Conservation (phyloP, 2,329 filamentous ascomycete species). For the Triangularia setosa region DNA sequence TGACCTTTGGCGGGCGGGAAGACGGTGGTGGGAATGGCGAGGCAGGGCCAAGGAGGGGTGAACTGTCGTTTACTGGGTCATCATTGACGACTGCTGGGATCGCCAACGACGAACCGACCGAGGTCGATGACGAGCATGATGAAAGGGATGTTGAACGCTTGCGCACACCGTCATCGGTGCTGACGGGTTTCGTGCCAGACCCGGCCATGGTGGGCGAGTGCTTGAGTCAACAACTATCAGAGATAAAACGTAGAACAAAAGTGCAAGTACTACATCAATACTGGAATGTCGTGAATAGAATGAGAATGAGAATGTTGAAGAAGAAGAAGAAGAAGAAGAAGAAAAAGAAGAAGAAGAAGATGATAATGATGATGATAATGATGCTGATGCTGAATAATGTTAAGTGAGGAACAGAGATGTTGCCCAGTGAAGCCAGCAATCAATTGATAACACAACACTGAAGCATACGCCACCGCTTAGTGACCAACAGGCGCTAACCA, state of each 20-base stretch:
- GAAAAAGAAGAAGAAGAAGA: neutral
- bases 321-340: neutral
- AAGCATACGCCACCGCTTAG: neutral
- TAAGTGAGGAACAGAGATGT: neutral
- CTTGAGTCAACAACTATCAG: neutral
- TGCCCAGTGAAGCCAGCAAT: neutral
- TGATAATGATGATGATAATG: neutral
- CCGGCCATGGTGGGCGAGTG: neutral
- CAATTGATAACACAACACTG: neutral
- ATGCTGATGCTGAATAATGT: neutral
- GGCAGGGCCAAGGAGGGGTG: neutral
- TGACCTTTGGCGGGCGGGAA: constrained; percentile 11
- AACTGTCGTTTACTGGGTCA: neutral
- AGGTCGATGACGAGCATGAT: neutral
- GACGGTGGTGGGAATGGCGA: neutral
- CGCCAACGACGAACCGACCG: neutral
- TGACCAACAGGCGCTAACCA: neutral
- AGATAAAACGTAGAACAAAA: neutral
- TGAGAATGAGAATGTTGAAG: no score
- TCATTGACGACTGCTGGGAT: neutral
- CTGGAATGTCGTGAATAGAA: neutral
- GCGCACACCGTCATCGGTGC: neutral
- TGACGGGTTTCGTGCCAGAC: neutral
- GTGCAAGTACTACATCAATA: neutral
- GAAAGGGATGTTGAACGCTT: neutral